Evolutionary conservation across 306 rosid species (phyloP).

Genomic region (Benincasa hispida): DNA sequence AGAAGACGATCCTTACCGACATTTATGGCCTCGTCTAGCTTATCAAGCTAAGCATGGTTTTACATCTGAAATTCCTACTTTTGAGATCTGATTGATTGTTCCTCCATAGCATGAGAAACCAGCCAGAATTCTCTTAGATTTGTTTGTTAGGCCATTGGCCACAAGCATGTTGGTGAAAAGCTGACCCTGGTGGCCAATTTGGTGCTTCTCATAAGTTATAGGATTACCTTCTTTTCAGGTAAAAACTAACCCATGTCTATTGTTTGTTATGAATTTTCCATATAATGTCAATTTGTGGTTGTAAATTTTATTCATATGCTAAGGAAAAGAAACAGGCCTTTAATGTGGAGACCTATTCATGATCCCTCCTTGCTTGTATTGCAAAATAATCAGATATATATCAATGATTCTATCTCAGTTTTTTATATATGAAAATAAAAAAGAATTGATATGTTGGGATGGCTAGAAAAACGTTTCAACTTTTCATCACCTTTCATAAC

Average conservation of each 20-base stretch:
- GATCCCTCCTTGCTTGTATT: background rate
- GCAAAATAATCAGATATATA: background rate
- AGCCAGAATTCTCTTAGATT: background rate
- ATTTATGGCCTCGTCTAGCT: constrained; percentile 35
- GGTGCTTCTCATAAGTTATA: background rate
- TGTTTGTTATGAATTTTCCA: background rate
- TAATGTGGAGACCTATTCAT: background rate
- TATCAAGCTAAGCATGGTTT: constrained; percentile 51
- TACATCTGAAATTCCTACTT: constrained; percentile 56
- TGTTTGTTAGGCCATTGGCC: background rate
- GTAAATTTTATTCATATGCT: background rate
- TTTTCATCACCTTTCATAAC: background rate
- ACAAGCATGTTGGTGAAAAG: background rate
- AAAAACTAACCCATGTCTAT: background rate
- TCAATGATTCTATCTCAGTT: background rate
- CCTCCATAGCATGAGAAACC: background rate
- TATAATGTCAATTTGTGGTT: background rate
- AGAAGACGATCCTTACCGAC: constrained; percentile 66
- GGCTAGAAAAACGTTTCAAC: background rate
- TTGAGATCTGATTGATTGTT: constrained; percentile 37
- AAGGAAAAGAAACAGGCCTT: background rate
- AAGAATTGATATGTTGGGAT: background rate
- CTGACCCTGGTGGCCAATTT: background rate
- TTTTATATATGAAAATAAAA: background rate
- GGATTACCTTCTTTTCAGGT: background rate